A percentile compares a stretch with the other conserved stretches of the same genome.
These are phyloP conservation scores for Saccharomycopsis sp. DNA, from an alignment of 805 yeast genomes.

Conservation along the genomic window DNA sequence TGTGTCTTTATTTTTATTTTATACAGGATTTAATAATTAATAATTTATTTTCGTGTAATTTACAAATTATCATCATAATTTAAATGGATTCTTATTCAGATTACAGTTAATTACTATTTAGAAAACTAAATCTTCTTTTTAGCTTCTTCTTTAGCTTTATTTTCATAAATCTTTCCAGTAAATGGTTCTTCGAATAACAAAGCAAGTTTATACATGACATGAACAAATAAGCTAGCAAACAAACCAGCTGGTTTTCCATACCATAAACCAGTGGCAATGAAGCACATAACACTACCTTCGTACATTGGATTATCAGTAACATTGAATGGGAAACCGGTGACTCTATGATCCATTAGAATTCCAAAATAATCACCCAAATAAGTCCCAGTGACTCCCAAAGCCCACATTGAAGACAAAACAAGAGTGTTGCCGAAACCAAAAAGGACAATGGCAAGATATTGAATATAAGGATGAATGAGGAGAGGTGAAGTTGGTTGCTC, in stretches of 20 bases:
- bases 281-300: constrained; percentile 81
- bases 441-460: constrained; percentile 40
- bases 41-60: no score
- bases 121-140: no score
- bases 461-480: constrained; percentile 29
- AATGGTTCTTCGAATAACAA: constrained; percentile 91
- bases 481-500: constrained; percentile 60
- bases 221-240: constrained; percentile 59
- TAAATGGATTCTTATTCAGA: no score
- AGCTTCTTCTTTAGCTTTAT: constrained; percentile 37
- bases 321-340: constrained; percentile 88
- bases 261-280: constrained; percentile 83
- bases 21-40: no score
- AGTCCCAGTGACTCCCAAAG: constrained; percentile 91
- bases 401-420: constrained; percentile 81
- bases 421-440: constrained; percentile 70
- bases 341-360: constrained; percentile 82
- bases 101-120: no score
- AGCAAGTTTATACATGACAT: constrained; percentile 74
- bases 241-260: constrained; percentile 88
- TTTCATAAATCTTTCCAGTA: constrained; percentile 84
- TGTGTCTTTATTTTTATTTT: no score
- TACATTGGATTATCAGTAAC: constrained; percentile 94
- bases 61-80: no score
- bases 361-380: constrained; percentile 97